Evolutionary conservation across 495 filamentous ascomycete genomes (phyloP).

Genomic region (Daldinia concentrica): DNA sequence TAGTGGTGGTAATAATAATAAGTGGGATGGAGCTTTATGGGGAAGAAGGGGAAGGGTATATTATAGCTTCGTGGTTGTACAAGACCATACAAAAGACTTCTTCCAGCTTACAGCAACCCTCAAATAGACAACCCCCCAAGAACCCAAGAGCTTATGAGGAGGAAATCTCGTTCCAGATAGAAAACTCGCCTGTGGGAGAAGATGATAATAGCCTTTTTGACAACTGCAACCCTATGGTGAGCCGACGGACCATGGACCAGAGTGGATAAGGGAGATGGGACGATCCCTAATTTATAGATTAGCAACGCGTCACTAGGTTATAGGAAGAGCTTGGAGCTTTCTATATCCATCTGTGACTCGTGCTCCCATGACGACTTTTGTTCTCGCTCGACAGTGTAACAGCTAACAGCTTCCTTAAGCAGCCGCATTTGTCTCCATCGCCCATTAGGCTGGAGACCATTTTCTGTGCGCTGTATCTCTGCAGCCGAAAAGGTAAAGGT

Average conservation of each 20-base stretch:
- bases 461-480: conserved; percentile 28
- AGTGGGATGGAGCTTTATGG: neutral
- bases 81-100: conserved; percentile 10
- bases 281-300: conserved; percentile 43
- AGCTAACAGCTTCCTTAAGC: conserved; percentile 15
- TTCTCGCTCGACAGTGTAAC: conserved; percentile 29
- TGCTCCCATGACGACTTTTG: conserved; percentile 33
- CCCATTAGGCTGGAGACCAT: conserved; percentile 31
- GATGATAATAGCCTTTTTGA: conserved; percentile 43
- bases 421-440: conserved; percentile 28
- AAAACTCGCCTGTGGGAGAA: conserved; percentile 24
- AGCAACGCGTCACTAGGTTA: conserved; percentile 42
- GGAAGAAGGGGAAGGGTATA: conserved; percentile 14
- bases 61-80: conserved; percentile 38
- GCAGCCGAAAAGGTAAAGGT: conserved; percentile 27
- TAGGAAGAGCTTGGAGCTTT: conserved; percentile 32
- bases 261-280: conserved; percentile 40
- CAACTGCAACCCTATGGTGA: conserved; percentile 40
- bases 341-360: conserved; percentile 34
- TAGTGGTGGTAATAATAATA: neutral
- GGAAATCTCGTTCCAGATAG: conserved; percentile 35
- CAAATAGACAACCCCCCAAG: conserved; percentile 22
- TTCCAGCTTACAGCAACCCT: conserved; percentile 6
- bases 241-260: conserved; percentile 35
- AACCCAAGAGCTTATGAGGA: conserved; percentile 8